phyloP scores from a whole-genome alignment of 2,329 filamentous ascomycete genomes.

The Fusarium decemcellulare region DNA sequence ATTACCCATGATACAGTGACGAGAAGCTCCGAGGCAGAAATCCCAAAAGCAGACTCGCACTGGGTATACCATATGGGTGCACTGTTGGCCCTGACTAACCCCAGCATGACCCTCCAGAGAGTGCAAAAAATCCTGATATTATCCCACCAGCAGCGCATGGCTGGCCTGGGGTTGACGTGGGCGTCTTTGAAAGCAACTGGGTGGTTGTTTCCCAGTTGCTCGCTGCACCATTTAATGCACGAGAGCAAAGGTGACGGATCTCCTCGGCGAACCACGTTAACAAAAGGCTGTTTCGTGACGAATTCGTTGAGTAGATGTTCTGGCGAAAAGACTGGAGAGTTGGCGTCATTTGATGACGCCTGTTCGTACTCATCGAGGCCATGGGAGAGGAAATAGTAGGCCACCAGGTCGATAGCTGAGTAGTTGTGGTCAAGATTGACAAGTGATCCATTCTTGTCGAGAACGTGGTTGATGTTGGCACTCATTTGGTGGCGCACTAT shows the following conservation, averaged over 20 bases:
- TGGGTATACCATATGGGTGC: constrained; percentile 38
- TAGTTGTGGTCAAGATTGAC: constrained; percentile 23
- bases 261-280: constrained; percentile 9
- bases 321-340: constrained; percentile 15
- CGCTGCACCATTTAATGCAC: constrained; percentile 41
- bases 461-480: constrained; percentile 15
- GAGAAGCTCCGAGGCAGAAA: constrained; percentile 45
- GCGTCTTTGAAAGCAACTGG: constrained; percentile 32
- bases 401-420: constrained; percentile 41
- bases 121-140: constrained; percentile 45
- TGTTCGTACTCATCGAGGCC: constrained; percentile 41
- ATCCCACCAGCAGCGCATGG: constrained; percentile 37
- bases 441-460: constrained; percentile 24
- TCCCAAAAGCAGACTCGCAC: constrained; percentile 43
- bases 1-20: constrained; percentile 45
- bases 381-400: constrained; percentile 36
- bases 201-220: constrained; percentile 31
- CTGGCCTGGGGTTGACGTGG: constrained; percentile 16
- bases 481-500: constrained; percentile 11
- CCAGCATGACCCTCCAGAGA: constrained; percentile 40
- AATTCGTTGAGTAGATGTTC: constrained; percentile 40
- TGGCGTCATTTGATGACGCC: constrained; percentile 5
- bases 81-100: constrained; percentile 21
- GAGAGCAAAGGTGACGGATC: constrained; percentile 23
- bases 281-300: constrained; percentile 38